phyloP scores from a whole-genome alignment of 495 filamentous ascomycete genomes.

The Daldinia childiae region DNA sequence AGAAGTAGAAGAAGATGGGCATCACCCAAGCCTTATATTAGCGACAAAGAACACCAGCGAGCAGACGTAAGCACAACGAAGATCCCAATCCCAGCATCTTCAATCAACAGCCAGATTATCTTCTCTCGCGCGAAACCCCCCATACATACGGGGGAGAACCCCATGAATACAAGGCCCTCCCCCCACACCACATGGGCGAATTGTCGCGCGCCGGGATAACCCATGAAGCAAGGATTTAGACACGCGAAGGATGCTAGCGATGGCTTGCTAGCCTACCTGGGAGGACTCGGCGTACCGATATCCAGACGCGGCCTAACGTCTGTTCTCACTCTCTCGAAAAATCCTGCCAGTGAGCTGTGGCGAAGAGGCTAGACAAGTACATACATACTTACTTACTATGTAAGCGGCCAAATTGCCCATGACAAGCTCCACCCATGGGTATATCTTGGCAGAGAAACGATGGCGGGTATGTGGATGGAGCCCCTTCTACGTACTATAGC shows the following conservation, averaged over 20 bases:
- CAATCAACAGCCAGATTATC: conserved; percentile 7
- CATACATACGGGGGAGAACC: conserved; percentile 31
- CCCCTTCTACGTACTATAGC: conserved; percentile 7
- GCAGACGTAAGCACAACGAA: conserved; percentile 27
- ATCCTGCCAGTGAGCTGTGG: conserved; percentile 28
- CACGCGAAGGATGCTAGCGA: conserved; percentile 35
- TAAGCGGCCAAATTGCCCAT: conserved; percentile 39
- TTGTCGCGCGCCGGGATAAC: conserved; percentile 33
- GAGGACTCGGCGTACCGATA: conserved; percentile 29
- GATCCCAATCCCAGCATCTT: conserved; percentile 30
- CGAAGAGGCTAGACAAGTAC: conserved; percentile 25
- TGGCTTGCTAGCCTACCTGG: conserved; percentile 7
- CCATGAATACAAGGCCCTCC: conserved; percentile 16
- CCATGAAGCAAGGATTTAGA: conserved; percentile 27
- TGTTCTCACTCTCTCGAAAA: conserved; percentile 2
- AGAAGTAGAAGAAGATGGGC: conserved; percentile 22
- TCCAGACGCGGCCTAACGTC: conserved; percentile 28
- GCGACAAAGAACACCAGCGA: conserved; percentile 26
- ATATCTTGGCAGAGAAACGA: conserved; percentile 28
- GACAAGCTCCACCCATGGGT: conserved; percentile 22
- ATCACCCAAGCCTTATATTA: conserved; percentile 32
- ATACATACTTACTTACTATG: too few relatives aligned
- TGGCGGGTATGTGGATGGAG: conserved; percentile 17
- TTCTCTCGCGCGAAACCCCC: conserved; percentile 26
- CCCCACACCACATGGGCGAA: conserved; percentile 31